A percentile compares a stretch with the other conserved stretches of the same genome.
Evolutionary conservation across 1,284 basidiomycete species (phyloP).

Genomic region (Cryptococcus sp.): DNA sequence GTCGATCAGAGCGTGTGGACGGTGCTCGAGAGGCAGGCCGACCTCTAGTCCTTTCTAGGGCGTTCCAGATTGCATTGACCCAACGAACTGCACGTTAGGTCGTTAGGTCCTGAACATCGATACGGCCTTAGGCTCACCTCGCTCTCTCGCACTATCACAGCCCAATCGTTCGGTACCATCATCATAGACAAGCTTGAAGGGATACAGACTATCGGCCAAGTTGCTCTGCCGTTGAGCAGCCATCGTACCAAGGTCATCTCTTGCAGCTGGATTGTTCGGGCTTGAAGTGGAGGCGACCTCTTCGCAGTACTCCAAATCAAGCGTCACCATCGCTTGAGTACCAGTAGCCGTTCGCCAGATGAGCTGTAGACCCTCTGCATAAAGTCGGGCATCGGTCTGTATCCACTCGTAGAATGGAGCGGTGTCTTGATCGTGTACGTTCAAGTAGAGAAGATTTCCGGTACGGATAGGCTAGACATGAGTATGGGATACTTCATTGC

Average conservation of each 20-base stretch:
- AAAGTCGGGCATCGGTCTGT: conserved; percentile 74
- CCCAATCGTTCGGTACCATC: conserved; percentile 81
- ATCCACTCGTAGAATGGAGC: conserved; percentile 75
- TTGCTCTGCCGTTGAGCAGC: conserved; percentile 64
- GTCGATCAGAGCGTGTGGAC: conserved; percentile 19
- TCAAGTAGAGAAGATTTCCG: conserved; percentile 80
- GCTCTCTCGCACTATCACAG: conserved; percentile 72
- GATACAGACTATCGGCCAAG: conserved; percentile 67
- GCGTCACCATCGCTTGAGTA: conserved; percentile 69
- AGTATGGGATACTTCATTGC: conserved; percentile 3
- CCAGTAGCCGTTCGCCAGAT: conserved; percentile 76
- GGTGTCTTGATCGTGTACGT: conserved; percentile 61
- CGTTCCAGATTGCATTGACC: conserved; percentile 80
- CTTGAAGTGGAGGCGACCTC: conserved; percentile 74
- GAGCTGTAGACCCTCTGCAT: conserved; percentile 69
- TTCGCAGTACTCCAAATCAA: conserved; percentile 73
- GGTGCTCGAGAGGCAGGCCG: conserved; percentile 10
- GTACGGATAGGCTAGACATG: conserved; percentile 66
- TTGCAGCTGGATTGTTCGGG: conserved; percentile 67
- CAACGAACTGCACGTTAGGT: conserved; percentile 59
- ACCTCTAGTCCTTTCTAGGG: conserved; percentile 32
- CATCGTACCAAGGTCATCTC: conserved; percentile 75
- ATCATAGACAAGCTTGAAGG: conserved; percentile 78
- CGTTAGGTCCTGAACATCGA: too few relatives aligned
- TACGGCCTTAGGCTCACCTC: conserved; percentile 49